A percentile compares a stretch with the other conserved stretches of the same genome.
These are phyloP conservation scores for Beauveria sp. DNA, from an alignment of 2,329 filamentous ascomycete genomes.

Conservation along the genomic window DNA sequence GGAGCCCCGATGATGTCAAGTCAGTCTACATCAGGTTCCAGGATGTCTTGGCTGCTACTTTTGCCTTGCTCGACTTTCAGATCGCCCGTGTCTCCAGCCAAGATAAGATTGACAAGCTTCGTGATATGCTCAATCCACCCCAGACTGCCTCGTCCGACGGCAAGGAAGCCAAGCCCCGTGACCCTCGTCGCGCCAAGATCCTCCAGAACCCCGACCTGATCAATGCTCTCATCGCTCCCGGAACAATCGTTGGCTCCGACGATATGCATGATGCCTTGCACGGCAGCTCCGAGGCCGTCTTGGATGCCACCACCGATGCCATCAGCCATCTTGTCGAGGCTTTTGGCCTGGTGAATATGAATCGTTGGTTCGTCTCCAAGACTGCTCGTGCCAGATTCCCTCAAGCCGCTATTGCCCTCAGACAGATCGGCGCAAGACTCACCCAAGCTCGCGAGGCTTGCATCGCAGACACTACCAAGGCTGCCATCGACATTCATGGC, in stretches of 20 bases:
- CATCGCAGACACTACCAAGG: slow-evolving; percentile 29
- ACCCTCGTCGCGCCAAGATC: slow-evolving; percentile 21
- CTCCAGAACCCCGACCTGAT: slow-evolving; percentile 27
- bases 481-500: slow-evolving; percentile 30
- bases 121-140: not conserved
- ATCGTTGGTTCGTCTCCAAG: slow-evolving; percentile 22
- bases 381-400: slow-evolving; percentile 18
- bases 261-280: slow-evolving; percentile 27
- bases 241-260: slow-evolving; percentile 23
- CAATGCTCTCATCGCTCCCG: slow-evolving; percentile 30
- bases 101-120: slow-evolving; percentile 15
- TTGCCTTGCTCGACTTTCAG: slow-evolving; percentile 36
- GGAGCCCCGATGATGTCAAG: slow-evolving; percentile 36
- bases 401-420: slow-evolving; percentile 15
- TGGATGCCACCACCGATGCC: slow-evolving; percentile 15
- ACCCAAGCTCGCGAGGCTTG: slow-evolving; percentile 20
- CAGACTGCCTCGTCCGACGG: not conserved
- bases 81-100: slow-evolving; percentile 22
- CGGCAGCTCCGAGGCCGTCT: slow-evolving; percentile 20
- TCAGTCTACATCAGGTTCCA: slow-evolving; percentile 29
- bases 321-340: slow-evolving; percentile 15
- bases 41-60: slow-evolving; percentile 24
- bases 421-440: slow-evolving; percentile 20
- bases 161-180: slow-evolving; percentile 8
- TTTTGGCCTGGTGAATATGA: slow-evolving; percentile 21